Evolutionary conservation across 164 flowering plant genomes (phyloP), one percentile per base, ranked within the genome.

Genomic region (Magnolia changhungtana): DNA sequence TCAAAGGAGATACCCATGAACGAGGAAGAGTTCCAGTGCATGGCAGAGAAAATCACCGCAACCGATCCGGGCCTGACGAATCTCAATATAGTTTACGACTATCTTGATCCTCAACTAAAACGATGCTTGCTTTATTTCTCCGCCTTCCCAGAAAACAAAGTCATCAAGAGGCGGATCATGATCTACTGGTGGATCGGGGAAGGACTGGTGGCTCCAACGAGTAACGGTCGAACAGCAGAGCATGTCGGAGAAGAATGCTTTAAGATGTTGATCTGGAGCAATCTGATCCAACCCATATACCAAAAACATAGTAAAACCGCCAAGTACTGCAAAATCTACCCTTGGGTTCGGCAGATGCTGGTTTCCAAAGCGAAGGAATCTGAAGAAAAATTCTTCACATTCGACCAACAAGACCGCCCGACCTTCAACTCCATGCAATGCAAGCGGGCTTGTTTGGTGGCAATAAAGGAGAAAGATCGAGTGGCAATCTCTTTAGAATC

Each of bases 141-240:
- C 4, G 70, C 59, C 59, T 85, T 87, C 70, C 88, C 90, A 4
- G 82, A 80, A 31, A 71, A 75, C 13, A 51, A 24, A 1, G 58
- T 72, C 2, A 73, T 87, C 7, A 81, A 77, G 76, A 86, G 76
- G 78, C 84, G 83, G 78, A 21, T 67, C 5, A 50, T 85, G 50
- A 63, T 81, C n/a, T 77, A 83, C 37, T 86, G 88, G 87, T 87
- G 88, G 90, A 77, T 84, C 20, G 86, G 83, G 1, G 87, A 86
- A 78, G 85, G 80, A 8, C 70, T 80, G 14, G 61, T 82, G 16
- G 21, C 14, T 2, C 10, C 23, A 0, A 69, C 49, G 1, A 14
- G 1, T 9, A 49, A 1, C 2, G 74, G 52, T 0, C 59, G 72
- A 71, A 67, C 73, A 14, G 80, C 73, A 0, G 83, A 82, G 51